Evolutionary conservation across 1,284 basidiomycete genomes (phyloP).

Genomic region (Leccinum huronense): DNA sequence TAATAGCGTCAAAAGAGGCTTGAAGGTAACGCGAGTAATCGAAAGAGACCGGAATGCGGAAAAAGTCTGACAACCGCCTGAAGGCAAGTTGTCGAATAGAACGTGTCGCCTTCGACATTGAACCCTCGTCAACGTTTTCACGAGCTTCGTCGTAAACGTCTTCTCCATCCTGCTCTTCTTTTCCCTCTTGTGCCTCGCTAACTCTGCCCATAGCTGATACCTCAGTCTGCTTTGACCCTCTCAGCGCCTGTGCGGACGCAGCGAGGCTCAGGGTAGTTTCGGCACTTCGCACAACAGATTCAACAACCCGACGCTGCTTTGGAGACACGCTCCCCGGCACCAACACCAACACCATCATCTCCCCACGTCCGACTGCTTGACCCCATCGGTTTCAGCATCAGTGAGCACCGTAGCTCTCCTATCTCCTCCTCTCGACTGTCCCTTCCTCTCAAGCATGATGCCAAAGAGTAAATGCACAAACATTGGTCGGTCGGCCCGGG

Average conservation of each 20-base stretch:
- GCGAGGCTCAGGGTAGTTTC: slow-evolving; percentile 67
- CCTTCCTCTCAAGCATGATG: slow-evolving; percentile 81
- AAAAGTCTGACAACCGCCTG: slow-evolving; percentile 87
- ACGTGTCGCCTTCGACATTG: slow-evolving; percentile 49
- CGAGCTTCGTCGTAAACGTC: slow-evolving; percentile 28
- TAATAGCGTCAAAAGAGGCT: slow-evolving; percentile 67
- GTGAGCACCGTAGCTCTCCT: slow-evolving; percentile 77
- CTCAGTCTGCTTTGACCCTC: slow-evolving; percentile 19
- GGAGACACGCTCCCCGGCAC: slow-evolving; percentile 44
- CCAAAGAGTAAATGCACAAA: slow-evolving; percentile 89
- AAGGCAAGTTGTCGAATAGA: slow-evolving; percentile 80
- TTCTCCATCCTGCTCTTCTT: slow-evolving; percentile 40
- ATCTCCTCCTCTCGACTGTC: slow-evolving; percentile 69
- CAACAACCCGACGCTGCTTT: slow-evolving; percentile 82
- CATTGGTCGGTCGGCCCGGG: slow-evolving; percentile 54
- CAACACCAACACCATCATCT: slow-evolving; percentile 28
- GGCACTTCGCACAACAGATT: slow-evolving; percentile 81
- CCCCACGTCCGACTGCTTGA: slow-evolving; percentile 31
- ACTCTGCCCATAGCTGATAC: slow-evolving; percentile 20
- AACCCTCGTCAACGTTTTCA: slow-evolving; percentile 36
- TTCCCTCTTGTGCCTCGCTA: slow-evolving; percentile 36
- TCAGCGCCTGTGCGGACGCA: slow-evolving; percentile 56
- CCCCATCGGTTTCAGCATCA: slow-evolving; percentile 86
- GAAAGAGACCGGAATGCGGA: slow-evolving; percentile 69
- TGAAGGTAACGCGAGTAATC: slow-evolving; percentile 75